Evolutionary conservation across 202 grass and related monocot species (phyloP), one percentile per base, ranked within the genome.

Genomic region (Setaria italica): DNA sequence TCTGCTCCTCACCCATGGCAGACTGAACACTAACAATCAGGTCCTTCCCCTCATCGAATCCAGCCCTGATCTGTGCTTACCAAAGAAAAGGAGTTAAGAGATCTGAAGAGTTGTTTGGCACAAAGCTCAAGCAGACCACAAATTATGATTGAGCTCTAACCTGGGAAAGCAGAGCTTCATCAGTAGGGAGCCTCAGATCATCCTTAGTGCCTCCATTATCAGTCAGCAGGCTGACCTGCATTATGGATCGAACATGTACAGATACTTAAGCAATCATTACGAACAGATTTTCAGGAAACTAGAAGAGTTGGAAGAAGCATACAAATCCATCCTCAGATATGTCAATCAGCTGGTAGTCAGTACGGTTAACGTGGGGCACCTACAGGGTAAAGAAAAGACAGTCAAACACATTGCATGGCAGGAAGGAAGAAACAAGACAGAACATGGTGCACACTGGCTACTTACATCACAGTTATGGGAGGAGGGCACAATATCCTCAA

Each of bases 241-340:
- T 50, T 50, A 47, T 34, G 43, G 80, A 76, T 19, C 55, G 50
- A 84, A 62, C 25, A 32, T 7, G 34, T 1, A 42, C 0, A 4
- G 55, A 34, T 20, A 49, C 62, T 30, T 20, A 77, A 70, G 10
- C 17, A 50, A 76, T 29, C 4, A 69, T 29, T 34, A 59, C 2
- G 10, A 10, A 29, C 10, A 13, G 15, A 55, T 33, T 78, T 73
- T 54, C 47, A 80, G 19, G 25, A 65, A 21, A 53, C 20, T 33
- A 82, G 58, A 45, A 63, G 53, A 70, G 42, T 51, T 5, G 6
- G 49, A 77, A 42, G n/a, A 51, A 57, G 63, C 91, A 85, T 87
- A 97, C 95, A 90, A 87, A 97, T 80, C 89, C 95, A 93, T 97
- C 95, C 62, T 97, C 95, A 82, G 92, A 88, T 30, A 97, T 97